phyloP scores from a whole-genome alignment of 2,329 filamentous ascomycete species.

The Mycosphaerella sp. region DNA sequence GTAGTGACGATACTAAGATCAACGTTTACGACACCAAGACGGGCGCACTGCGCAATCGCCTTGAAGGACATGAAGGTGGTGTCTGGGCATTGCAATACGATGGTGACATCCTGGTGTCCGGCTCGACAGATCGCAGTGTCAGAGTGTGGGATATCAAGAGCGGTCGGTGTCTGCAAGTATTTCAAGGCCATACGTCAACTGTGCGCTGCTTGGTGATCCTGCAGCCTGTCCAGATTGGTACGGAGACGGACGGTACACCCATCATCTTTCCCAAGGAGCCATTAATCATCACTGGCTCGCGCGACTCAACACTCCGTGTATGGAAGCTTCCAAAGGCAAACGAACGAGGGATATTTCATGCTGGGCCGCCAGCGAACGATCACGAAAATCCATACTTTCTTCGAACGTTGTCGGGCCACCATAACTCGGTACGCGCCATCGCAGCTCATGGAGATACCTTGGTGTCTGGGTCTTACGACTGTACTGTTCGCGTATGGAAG shows the following conservation, averaged over 20 bases:
- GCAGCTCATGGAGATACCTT: constrained; percentile 90
- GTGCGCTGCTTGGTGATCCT: constrained; percentile 93
- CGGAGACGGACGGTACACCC: constrained; percentile 61
- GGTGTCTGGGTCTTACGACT: constrained; percentile 97
- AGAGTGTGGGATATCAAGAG: constrained; percentile 98
- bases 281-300: constrained; percentile 92
- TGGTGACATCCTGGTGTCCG: constrained; percentile 89
- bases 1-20: constrained; percentile 95
- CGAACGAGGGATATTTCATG: constrained; percentile 72
- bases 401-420: constrained; percentile 76
- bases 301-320: constrained; percentile 87
- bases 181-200: constrained; percentile 95
- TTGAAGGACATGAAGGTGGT: constrained; percentile 91
- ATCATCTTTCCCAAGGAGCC: constrained; percentile 92
- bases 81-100: constrained; percentile 98
- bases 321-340: constrained; percentile 85
- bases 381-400: constrained; percentile 92
- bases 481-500: constrained; percentile 90
- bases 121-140: constrained; percentile 94
- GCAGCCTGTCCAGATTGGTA: constrained; percentile 73
- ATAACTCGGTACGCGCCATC: constrained; percentile 91
- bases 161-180: constrained; percentile 87
- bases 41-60: constrained; percentile 71
- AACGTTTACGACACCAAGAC: constrained; percentile 98
- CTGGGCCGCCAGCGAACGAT: constrained; percentile 64